Percentiles rank a stretch among this genome's conserved stretches.
Conservation (phyloP, 768 basidiomycete species). For the Podaxis sp. region DNA sequence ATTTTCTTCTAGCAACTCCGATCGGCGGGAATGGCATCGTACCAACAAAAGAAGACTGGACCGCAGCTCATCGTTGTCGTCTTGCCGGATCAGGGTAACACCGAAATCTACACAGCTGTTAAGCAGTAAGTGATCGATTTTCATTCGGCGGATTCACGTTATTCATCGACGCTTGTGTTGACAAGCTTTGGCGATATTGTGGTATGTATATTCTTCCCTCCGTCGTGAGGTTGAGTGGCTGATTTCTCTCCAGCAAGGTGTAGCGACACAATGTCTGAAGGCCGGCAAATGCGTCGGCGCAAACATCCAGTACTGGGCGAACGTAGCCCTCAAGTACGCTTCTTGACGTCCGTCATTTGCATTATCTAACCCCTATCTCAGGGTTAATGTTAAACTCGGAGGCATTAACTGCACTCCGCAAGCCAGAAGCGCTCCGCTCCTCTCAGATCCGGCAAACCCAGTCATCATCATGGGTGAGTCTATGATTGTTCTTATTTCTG, state of each 20-base stretch:
- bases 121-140: conserved; percentile 16
- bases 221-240: not conserved
- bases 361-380: conserved; percentile 22
- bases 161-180: not conserved
- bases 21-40: conserved; percentile 46
- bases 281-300: conserved; percentile 57
- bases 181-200: conserved; percentile 62
- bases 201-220: conserved; percentile 18
- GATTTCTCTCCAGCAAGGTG: conserved; percentile 50
- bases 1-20: conserved; percentile 44
- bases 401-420: conserved; percentile 79
- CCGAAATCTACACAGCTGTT: conserved; percentile 12
- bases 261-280: conserved; percentile 79
- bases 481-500: not conserved
- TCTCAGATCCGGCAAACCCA: conserved; percentile 66
- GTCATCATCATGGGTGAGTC: conserved; percentile 72
- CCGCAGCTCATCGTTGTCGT: conserved; percentile 64
- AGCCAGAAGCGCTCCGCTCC: conserved; percentile 47
- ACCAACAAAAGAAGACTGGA: conserved; percentile 30
- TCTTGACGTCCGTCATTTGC: not conserved
- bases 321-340: conserved; percentile 72
- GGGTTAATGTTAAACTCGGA: conserved; percentile 80
- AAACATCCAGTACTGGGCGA: conserved; percentile 75
- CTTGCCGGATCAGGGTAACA: conserved; percentile 28
- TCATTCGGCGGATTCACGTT: not conserved